phyloP scores from a whole-genome alignment of 495 filamentous ascomycete genomes.

The Penicillium coffeae region DNA sequence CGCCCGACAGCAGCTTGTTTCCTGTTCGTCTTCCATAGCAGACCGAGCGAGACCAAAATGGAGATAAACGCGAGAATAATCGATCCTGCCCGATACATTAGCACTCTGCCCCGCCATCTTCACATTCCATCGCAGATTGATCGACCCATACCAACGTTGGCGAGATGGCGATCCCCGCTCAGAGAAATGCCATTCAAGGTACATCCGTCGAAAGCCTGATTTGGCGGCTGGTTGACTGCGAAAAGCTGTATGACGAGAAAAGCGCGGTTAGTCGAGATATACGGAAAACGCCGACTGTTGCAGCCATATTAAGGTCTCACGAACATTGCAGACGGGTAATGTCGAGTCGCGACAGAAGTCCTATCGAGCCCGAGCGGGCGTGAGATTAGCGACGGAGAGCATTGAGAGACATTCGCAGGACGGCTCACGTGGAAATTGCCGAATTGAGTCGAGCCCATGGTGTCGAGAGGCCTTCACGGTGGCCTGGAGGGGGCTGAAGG shows the following conservation, averaged over 20 bases:
- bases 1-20: constrained; percentile 94
- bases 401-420: background rate
- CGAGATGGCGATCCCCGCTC: constrained; percentile 58
- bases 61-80: constrained; percentile 77
- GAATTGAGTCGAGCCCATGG: constrained; percentile 67
- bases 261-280: constrained; percentile 18
- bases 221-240: constrained; percentile 42
- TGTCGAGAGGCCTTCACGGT: constrained; percentile 2
- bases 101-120: background rate
- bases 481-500: constrained; percentile 3
- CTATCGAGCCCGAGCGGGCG: constrained; percentile 40
- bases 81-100: constrained; percentile 60
- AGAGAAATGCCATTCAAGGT: constrained; percentile 68
- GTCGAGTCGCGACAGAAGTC: constrained; percentile 96
- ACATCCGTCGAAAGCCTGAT: constrained; percentile 60
- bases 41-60: constrained; percentile 58
- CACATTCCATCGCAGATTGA: background rate
- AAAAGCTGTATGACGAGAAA: constrained; percentile 45
- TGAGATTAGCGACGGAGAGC: constrained; percentile 18
- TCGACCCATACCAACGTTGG: constrained; percentile 74
- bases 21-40: constrained; percentile 78
- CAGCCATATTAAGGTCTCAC: constrained; percentile 34
- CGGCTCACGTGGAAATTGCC: constrained; percentile 82
- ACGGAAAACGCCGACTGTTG: background rate
- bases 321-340: constrained; percentile 93